Evolutionary conservation across 2,329 filamentous ascomycete genomes (phyloP).

Genomic region (Aspergillus neotritici): DNA sequence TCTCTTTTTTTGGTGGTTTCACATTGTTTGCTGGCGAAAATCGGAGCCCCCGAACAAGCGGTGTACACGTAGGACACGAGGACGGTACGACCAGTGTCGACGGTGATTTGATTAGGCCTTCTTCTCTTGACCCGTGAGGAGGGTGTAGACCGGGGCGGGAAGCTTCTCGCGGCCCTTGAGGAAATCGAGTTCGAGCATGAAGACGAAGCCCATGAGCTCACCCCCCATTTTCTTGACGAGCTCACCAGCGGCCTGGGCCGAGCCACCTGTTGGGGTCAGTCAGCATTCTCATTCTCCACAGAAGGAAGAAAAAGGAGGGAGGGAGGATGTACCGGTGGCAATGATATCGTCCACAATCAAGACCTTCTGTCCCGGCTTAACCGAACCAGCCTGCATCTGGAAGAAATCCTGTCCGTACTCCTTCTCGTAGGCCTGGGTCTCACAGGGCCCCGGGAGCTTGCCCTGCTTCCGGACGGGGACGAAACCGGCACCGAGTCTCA

Average conservation of each 20-base stretch:
- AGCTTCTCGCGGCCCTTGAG: constrained; percentile 90
- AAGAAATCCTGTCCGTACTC: constrained; percentile 95
- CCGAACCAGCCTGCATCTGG: constrained; percentile 85
- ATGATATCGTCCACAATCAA: constrained; percentile 97
- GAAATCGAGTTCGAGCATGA: constrained; percentile 92
- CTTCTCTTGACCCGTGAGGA: constrained; percentile 61
- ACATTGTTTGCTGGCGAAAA: constrained; percentile 4
- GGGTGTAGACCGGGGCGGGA: constrained; percentile 72
- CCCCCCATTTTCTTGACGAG: constrained; percentile 84
- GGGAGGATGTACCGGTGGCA: constrained; percentile 69
- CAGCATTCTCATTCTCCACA: constrained; percentile 1
- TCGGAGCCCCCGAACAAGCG: neutral
- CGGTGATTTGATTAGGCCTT: constrained; percentile 14
- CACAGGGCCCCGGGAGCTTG: constrained; percentile 86
- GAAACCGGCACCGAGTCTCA: constrained; percentile 77
- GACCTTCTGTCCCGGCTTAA: constrained; percentile 81
- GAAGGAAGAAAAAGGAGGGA: neutral
- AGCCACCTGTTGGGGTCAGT: constrained; percentile 61
- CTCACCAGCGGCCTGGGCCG: constrained; percentile 77
- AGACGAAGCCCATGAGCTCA: constrained; percentile 79
- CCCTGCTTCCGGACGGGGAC: constrained; percentile 92
- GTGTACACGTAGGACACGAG: neutral
- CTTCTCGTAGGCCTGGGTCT: constrained; percentile 83
- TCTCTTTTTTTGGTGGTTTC: constrained; percentile 5
- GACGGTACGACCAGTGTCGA: constrained; percentile 4